Evolutionary conservation across 352 stramenopile genomes (phyloP), one percentile per base, ranked within the genome.

Genomic region (Phytophthora rubi): DNA sequence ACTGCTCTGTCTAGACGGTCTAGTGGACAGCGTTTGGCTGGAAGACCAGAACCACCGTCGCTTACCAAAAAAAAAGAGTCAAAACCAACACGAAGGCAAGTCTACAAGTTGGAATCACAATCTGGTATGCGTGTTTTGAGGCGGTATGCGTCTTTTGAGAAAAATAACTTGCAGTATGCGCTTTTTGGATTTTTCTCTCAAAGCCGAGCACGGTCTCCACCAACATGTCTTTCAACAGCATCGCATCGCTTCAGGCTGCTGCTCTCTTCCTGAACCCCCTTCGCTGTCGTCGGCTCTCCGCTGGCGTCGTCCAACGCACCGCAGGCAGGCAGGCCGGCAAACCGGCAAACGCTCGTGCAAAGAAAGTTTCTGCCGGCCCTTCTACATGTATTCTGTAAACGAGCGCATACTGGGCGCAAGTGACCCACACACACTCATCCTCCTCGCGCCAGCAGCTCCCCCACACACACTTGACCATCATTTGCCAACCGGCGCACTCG

Each of bases 371-470:
- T 42, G 42, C 35, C 26, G 37, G 33, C 47, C 28, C 47, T 70
- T 63, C 15, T 59, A 21, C 18, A 21, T 21, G 18, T 21, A 49
- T 60, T 26, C 61, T 70, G 67, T 74, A 71, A 57, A 71, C 68
- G 62, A 71, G 55, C 26, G 55, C 42, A 75, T 71, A 71, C 51
- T 67, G 32, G 70, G 56, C 10, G 39, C 56, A 65, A 75, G 62
- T 71, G 1, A 64, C 8, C 44, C 37, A 1, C 33, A 61, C 57
- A 75, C 57, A 71, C 68, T 70, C 68, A 75, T 75, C 56, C 53
- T 64, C 35, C 48, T 33, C 16, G 16, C 33, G 33, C 35, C n/a
- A 59, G 37, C 42, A 47, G 49, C 64, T n/a, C 35, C 18, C 2
- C 21, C 8, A 2, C 28, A n/a, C 42, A 33, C 23, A 26, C 18